phyloP scores from a whole-genome alignment of 108 stramenopile species.

The Cylindrotheca closterium region DNA sequence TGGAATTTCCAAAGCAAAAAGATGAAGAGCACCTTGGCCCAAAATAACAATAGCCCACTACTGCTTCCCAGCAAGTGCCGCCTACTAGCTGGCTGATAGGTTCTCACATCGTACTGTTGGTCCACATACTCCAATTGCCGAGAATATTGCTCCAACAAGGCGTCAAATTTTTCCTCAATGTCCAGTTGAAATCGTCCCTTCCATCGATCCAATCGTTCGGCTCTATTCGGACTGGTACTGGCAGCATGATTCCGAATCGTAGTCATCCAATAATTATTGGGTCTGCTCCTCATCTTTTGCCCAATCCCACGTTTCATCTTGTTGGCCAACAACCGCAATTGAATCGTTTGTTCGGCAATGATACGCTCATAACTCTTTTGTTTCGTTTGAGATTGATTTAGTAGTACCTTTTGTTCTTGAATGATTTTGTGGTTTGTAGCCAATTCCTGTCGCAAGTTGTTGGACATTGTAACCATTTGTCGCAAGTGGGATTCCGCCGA shows the following conservation, averaged over 20 bases:
- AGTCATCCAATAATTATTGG: no score
- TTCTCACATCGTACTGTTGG: background rate
- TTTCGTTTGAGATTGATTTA: background rate
- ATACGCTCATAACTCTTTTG: background rate
- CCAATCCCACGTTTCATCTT: no score
- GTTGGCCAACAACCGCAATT: background rate
- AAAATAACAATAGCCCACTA: no score
- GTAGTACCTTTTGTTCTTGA: background rate
- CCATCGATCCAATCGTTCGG: no score
- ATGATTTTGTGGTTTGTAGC: background rate
- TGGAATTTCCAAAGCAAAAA: no score
- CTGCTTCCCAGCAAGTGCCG: no score
- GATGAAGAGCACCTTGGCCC: no score
- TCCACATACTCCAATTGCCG: background rate
- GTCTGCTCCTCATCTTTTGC: no score
- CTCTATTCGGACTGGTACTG: no score
- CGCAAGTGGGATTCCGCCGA: background rate
- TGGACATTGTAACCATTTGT: background rate
- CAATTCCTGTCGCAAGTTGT: background rate
- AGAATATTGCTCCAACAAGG: background rate
- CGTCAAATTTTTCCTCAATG: background rate
- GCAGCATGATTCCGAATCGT: no score
- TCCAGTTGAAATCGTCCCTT: no score
- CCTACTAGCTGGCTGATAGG: no score
- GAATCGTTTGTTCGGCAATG: background rate